A percentile compares a stretch with the other conserved stretches of the same genome.
Conservation (phyloP, 495 filamentous ascomycete genomes). For the Podospora pseudoanserina region DNA sequence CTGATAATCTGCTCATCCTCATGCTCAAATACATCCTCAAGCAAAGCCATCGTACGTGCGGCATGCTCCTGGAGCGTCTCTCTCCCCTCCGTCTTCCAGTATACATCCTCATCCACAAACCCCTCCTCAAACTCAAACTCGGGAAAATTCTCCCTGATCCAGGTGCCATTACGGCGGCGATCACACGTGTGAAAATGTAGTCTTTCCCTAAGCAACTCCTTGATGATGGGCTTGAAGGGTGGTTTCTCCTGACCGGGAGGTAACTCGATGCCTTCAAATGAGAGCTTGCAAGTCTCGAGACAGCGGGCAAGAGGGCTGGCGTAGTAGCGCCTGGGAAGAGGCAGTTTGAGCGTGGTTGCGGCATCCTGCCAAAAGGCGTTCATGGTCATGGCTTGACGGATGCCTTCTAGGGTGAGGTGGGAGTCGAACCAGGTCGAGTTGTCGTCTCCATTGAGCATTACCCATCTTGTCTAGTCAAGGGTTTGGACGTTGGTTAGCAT, state of each 20-base stretch:
- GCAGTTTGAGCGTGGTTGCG: slow-evolving; percentile 53
- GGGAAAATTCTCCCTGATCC: slow-evolving; percentile 58
- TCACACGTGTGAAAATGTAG: slow-evolving; percentile 80
- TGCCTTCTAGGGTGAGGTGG: slow-evolving; percentile 57
- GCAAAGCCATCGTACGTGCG: slow-evolving; percentile 21
- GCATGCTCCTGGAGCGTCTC: slow-evolving; percentile 32
- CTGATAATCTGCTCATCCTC: slow-evolving; percentile 28
- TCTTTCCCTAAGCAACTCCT: slow-evolving; percentile 68
- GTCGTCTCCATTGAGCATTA: slow-evolving; percentile 62
- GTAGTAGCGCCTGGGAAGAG: slow-evolving; percentile 63
- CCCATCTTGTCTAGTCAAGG: slow-evolving; percentile 55
- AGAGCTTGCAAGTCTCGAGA: slow-evolving; percentile 59
- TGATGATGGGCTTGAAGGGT: slow-evolving; percentile 61
- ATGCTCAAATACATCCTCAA: slow-evolving; percentile 30
- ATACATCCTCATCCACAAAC: slow-evolving; percentile 59
- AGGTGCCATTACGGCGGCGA: slow-evolving; percentile 54
- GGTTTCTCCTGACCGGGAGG: slow-evolving; percentile 36
- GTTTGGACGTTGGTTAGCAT: background rate
- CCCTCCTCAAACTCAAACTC: slow-evolving; percentile 57
- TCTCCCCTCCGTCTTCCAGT: slow-evolving; percentile 47
- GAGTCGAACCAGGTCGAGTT: slow-evolving; percentile 68
- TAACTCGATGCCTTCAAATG: slow-evolving; percentile 49
- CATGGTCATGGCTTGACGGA: slow-evolving; percentile 57
- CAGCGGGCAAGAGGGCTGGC: slow-evolving; percentile 66
- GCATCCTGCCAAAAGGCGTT: slow-evolving; percentile 61